Base-by-base conservation (phyloP, 352 stramenopile genomes). In the Phytophthora agathidicida region DNA sequence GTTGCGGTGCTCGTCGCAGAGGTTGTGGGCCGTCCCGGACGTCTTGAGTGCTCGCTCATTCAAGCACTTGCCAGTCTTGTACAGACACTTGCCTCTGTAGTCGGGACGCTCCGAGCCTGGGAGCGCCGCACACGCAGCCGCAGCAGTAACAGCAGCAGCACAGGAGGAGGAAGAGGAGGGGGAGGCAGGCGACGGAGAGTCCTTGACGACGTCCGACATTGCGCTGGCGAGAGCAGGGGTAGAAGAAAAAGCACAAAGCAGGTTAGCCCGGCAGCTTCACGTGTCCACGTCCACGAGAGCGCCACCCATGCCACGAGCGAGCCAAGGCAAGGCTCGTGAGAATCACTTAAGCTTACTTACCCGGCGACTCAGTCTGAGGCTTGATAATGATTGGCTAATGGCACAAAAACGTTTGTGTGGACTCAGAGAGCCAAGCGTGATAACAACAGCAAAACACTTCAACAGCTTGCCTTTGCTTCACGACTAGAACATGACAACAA, bases 21-120 rank as follows among this genome's bases (percentile, higher is more conserved):
- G 80, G 66, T 93, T 94, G 74, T 95, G 86, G 37, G 86, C 61
- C 49, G 80, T 58, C 26, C 86, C 86, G 2, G 85, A 92, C 27
- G 83, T 92, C 70, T 95, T 95, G 57, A 95, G 75, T 41, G 86
- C 86, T 55, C 86, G 86, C 60, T 95, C 86, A 65, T 95, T 91
- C 41, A 65, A 59, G 71, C 86, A 95, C 59, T 95, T 95, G 59
- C 86, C 83, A 10, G 86, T 93, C 72, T 95, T 95, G 75, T 95
- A 95, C 39, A 89, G 74, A 39, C 86, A 95, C 44, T 86, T 86
- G 50, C 86, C 86, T 46, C 86, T 77, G 68, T 79, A 93, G 49
- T 72, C 66, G 22, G 64, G 46, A 8, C 68, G 75, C 52, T 65
- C 55, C n/a, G 71, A 62, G 42, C 36, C 50, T 37, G 38, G 64